These are phyloP conservation scores for Nitzschia sp. DNA, from an alignment of 108 stramenopile genomes.

Conservation along the genomic window DNA sequence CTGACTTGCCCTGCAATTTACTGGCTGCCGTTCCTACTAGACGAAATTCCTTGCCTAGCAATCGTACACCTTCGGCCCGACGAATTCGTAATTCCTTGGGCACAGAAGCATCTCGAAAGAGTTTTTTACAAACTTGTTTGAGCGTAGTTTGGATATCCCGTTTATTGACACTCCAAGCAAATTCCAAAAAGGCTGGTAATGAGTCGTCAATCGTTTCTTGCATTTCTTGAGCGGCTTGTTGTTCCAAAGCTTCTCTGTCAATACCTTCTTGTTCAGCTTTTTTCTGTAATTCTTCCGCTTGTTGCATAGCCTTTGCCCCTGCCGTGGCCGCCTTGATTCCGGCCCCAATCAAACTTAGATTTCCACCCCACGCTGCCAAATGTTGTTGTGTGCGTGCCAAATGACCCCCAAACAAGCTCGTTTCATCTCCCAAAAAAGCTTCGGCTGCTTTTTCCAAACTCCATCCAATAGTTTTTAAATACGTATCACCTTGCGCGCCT, in stretches of 20 bases:
- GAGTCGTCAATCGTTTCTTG: conserved; percentile 65
- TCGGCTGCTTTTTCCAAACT: conserved; percentile 73
- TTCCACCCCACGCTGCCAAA: conserved; percentile 48
- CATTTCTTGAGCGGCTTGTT: conserved; percentile 55
- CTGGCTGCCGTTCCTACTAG: conserved; percentile 46
- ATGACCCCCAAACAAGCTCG: conserved; percentile 70
- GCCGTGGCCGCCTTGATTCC: conserved; percentile 71
- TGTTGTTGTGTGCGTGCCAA: conserved; percentile 68
- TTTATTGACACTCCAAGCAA: conserved; percentile 80
- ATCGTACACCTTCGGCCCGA: conserved; percentile 66
- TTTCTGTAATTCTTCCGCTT: conserved; percentile 69
- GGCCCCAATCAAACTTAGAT: conserved; percentile 66
- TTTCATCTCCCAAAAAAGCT: conserved; percentile 76
- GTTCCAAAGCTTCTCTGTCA: conserved; percentile 33
- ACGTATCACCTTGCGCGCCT: conserved; percentile 70
- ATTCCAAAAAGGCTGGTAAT: conserved; percentile 75
- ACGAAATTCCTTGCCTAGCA: conserved; percentile 70
- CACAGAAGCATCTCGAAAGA: conserved; percentile 77
- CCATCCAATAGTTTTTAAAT: conserved; percentile 79
- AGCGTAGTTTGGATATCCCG: conserved; percentile 82
- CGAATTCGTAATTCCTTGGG: conserved; percentile 52
- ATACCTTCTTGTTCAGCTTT: conserved; percentile 12
- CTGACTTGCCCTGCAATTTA: conserved; percentile 23
- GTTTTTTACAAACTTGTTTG: conserved; percentile 69
- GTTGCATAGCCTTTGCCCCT: conserved; percentile 72